A percentile compares a stretch with the other conserved stretches of the same genome.
These are phyloP conservation scores for Aciculosporium take DNA, from an alignment of 2,329 filamentous ascomycete genomes.

Conservation along the genomic window DNA sequence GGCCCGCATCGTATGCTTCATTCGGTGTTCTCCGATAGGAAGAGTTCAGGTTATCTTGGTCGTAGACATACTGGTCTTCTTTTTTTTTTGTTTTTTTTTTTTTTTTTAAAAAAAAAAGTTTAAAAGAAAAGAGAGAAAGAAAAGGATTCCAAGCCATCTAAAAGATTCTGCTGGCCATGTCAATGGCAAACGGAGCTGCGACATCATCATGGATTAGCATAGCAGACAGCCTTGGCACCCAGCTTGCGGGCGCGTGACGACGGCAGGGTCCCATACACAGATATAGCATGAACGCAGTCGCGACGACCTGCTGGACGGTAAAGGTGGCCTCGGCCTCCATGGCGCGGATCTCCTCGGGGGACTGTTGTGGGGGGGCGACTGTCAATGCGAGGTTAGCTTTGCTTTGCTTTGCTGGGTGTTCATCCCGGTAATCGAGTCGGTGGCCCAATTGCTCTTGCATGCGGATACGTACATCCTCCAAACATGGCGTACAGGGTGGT, in stretches of 20 bases:
- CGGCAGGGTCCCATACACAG: slow-evolving; percentile 44
- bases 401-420: slow-evolving; percentile 5
- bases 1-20: too few relatives aligned
- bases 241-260: background rate
- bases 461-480: slow-evolving; percentile 27
- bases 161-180: slow-evolving; percentile 32
- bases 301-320: slow-evolving; percentile 53
- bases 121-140: too few relatives aligned
- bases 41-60: background rate
- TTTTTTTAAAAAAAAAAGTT: too few relatives aligned
- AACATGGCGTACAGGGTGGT: slow-evolving; percentile 11
- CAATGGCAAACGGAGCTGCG: slow-evolving; percentile 43
- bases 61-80: background rate
- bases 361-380: slow-evolving; percentile 57
- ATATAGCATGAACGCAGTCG: slow-evolving; percentile 55
- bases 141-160: slow-evolving; percentile 12
- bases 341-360: slow-evolving; percentile 53
- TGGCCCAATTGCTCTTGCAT: background rate
- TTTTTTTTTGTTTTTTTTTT: too few relatives aligned
- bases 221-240: too few relatives aligned
- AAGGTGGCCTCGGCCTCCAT: slow-evolving; percentile 54
- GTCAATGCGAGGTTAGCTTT: slow-evolving; percentile 11
- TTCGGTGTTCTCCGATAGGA: too few relatives aligned
- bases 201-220: background rate
- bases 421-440: too few relatives aligned